phyloP scores from a whole-genome alignment of 176 grass and related monocot species.

The Otatea glauca region DNA sequence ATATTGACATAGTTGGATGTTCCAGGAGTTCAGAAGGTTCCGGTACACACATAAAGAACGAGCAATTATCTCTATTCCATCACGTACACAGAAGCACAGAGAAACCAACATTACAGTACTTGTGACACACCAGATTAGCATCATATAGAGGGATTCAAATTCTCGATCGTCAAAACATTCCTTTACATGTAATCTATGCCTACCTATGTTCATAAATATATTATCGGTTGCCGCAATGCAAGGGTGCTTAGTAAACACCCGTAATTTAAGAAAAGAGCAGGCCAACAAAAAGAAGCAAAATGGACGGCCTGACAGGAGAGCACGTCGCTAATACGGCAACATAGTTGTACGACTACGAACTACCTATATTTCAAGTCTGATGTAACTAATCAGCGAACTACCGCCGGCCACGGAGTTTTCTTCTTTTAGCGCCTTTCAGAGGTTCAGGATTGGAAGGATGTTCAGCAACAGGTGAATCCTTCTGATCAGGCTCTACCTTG shows the following conservation, averaged over 20 bases:
- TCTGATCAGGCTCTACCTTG: constrained; percentile 45
- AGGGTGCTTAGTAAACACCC: constrained; percentile 24
- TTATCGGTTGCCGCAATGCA: not conserved
- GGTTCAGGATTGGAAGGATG: constrained; percentile 29
- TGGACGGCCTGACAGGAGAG: constrained; percentile 43
- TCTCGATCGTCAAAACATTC: not conserved
- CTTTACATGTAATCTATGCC: constrained; percentile 45
- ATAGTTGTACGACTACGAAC: not conserved
- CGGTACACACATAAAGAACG: not conserved
- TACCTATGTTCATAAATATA: constrained; percentile 1
- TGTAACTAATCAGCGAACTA: constrained; percentile 25
- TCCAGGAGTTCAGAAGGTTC: constrained; percentile 10
- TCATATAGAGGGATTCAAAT: constrained; percentile 3
- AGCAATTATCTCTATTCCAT: constrained; percentile 10
- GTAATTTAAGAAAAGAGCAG: constrained; percentile 19
- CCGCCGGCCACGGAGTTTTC: constrained; percentile 45
- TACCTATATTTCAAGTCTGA: constrained; percentile 11
- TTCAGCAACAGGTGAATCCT: constrained; percentile 47
- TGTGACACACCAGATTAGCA: constrained; percentile 11
- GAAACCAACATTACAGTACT: constrained; percentile 2
- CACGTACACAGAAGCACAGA: not conserved
- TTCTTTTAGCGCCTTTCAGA: constrained; percentile 51
- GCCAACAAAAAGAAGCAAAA: constrained; percentile 55
- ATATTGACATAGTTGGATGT: not conserved
- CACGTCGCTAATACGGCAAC: not conserved